A percentile compares a stretch with the other conserved stretches of the same genome.
These are phyloP conservation scores for Candida sanyaensis DNA, from an alignment of 1,139 yeast genomes.

Conservation along the genomic window DNA sequence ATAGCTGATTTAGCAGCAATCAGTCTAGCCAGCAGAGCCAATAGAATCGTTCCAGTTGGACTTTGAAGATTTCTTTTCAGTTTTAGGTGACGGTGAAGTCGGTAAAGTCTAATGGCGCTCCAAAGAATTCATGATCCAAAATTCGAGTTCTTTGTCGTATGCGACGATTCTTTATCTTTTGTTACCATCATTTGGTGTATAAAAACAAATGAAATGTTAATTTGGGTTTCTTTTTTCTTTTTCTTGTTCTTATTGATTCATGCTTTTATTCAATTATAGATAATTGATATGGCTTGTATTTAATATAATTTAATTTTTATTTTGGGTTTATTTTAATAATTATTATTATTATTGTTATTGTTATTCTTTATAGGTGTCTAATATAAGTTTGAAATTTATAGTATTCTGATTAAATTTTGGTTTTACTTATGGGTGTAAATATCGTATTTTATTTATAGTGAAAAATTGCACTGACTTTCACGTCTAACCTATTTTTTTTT, in stretches of 20 bases:
- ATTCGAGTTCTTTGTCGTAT: slow-evolving; percentile 3
- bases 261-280: background rate
- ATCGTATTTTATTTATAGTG: too few relatives aligned
- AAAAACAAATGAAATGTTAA: background rate
- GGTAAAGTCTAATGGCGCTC: slow-evolving; percentile 6
- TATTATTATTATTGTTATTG: background rate
- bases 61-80: slow-evolving; percentile 6
- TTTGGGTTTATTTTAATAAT: background rate
- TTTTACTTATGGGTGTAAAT: too few relatives aligned
- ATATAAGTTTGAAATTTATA: slow-evolving; percentile 5
- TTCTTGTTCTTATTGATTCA: too few relatives aligned
- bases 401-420: background rate
- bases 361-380: slow-evolving; percentile 4
- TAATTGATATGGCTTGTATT: background rate
- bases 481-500: background rate
- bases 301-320: background rate
- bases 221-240: background rate
- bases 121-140: slow-evolving; percentile 1
- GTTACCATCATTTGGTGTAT: background rate
- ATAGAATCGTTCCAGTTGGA: slow-evolving; percentile 7
- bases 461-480: too few relatives aligned
- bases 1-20: slow-evolving; percentile 8
- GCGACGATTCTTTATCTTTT: slow-evolving; percentile 6
- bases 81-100: slow-evolving; percentile 6
- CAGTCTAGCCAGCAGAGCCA: slow-evolving; percentile 9